Percentiles rank a stretch among this genome's conserved stretches.
Evolutionary conservation across 225 moss, liverwort and hornwort genomes (phyloP).

Genomic region (Bryum argenteum): DNA sequence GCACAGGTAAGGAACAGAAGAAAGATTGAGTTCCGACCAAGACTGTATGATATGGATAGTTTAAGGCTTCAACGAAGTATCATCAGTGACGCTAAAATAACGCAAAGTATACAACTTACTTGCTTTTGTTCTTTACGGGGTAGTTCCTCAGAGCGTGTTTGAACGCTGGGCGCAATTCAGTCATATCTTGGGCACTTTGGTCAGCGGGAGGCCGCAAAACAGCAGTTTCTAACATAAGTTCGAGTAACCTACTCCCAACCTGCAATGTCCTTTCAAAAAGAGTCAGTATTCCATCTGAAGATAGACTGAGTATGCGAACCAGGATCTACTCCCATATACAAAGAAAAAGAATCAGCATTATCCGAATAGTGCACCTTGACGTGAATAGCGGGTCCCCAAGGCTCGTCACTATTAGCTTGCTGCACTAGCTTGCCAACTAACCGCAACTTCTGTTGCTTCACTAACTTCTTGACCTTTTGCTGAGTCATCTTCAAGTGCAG

Average conservation of each 20-base stretch:
- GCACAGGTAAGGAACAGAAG: constrained; percentile 26
- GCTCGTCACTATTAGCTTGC: constrained; percentile 70
- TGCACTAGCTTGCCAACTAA: constrained; percentile 57
- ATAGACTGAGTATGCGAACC: not conserved
- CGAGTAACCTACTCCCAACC: constrained; percentile 86
- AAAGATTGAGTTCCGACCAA: constrained; percentile 7
- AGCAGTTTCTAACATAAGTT: constrained; percentile 80
- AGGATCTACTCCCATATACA: constrained; percentile 2
- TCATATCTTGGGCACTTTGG: constrained; percentile 72
- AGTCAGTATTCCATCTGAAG: constrained; percentile 19
- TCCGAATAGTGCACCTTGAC: constrained; percentile 61
- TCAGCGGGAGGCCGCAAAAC: constrained; percentile 80
- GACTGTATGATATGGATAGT: not conserved
- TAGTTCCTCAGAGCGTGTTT: constrained; percentile 72
- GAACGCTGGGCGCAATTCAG: constrained; percentile 88
- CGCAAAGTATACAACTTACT: constrained; percentile 37
- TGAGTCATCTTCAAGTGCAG: constrained; percentile 43
- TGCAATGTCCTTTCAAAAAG: constrained; percentile 36
- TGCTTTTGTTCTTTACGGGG: constrained; percentile 52
- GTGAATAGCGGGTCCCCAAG: constrained; percentile 79
- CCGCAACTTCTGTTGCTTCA: constrained; percentile 72
- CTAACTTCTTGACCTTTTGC: constrained; percentile 71
- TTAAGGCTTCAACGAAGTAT: constrained; percentile 1
- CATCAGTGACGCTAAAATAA: not conserved
- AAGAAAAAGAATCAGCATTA: not conserved